Evolutionary conservation across 495 filamentous ascomycete species (phyloP).

Genomic region (Clavariopsis aquatica): DNA sequence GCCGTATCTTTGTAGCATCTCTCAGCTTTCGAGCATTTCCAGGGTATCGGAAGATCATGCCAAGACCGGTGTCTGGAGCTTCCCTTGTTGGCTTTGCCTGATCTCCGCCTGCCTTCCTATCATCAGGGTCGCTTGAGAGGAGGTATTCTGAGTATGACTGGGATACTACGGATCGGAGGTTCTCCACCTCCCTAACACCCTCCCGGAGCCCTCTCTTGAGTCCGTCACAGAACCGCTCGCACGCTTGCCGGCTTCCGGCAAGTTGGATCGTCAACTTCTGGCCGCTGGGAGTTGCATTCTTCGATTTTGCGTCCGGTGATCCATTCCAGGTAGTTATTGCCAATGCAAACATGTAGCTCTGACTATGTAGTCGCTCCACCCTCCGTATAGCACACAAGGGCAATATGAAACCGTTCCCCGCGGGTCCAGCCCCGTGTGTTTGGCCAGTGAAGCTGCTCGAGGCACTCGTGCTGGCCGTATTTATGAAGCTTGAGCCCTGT

Average conservation of each 20-base stretch:
- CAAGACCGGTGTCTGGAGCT: constrained; percentile 87
- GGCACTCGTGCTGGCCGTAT: constrained; percentile 69
- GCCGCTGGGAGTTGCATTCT: constrained; percentile 55
- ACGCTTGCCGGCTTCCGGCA: constrained; percentile 80
- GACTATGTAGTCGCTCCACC: constrained; percentile 88
- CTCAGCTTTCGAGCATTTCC: constrained; percentile 93
- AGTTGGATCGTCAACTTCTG: constrained; percentile 89
- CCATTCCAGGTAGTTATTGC: constrained; percentile 97
- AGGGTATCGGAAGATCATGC: constrained; percentile 91
- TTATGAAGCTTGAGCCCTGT: constrained; percentile 82
- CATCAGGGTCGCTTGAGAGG: constrained; percentile 57
- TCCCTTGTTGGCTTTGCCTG: constrained; percentile 25
- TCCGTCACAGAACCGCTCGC: constrained; percentile 94
- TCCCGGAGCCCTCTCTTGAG: constrained; percentile 84
- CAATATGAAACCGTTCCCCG: constrained; percentile 95
- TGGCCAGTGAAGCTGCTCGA: constrained; percentile 82
- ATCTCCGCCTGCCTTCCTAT: constrained; percentile 48
- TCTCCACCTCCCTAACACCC: constrained; percentile 81
- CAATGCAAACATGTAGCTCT: constrained; percentile 87
- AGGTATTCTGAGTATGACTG: constrained; percentile 95
- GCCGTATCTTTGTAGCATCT: constrained; percentile 93
- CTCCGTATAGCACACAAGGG: constrained; percentile 87
- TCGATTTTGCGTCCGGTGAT: constrained; percentile 50
- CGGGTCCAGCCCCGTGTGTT: constrained; percentile 87
- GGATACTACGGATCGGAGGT: constrained; percentile 70